A percentile compares a stretch with the other conserved stretches of the same genome.
Evolutionary conservation across 202 grass and related monocot species (phyloP).

Genomic region (Zizania palustris): DNA sequence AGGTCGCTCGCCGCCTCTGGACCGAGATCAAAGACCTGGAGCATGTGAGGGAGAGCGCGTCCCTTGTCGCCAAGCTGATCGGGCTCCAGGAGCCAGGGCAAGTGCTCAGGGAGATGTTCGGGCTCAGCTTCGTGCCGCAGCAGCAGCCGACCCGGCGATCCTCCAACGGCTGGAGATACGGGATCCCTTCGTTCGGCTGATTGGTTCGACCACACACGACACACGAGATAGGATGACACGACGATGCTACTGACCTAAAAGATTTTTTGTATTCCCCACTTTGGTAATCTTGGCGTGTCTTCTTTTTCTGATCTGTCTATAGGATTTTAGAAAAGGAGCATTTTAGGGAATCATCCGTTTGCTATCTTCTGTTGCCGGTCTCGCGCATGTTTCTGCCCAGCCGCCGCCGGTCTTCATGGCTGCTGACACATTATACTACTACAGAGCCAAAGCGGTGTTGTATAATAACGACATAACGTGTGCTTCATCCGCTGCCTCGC

Average conservation of each 20-base stretch:
- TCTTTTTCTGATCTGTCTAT: conserved; percentile 29
- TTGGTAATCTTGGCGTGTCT: background rate
- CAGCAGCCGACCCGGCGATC: conserved; percentile 59
- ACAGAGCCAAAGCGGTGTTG: background rate
- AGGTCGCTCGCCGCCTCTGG: conserved; percentile 75
- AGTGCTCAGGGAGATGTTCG: conserved; percentile 96
- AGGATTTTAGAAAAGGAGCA: conserved; percentile 9
- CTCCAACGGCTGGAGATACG: conserved; percentile 75
- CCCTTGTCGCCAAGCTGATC: conserved; percentile 72
- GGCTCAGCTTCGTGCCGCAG: conserved; percentile 83
- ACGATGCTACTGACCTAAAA: conserved; percentile 42
- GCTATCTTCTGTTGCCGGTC: conserved; percentile 24
- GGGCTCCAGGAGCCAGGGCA: conserved; percentile 79
- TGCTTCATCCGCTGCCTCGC: background rate
- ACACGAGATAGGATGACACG: background rate
- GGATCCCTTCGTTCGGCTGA: conserved; percentile 63
- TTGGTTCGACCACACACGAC: conserved; percentile 15
- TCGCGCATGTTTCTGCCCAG: conserved; percentile 23
- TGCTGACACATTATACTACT: conserved; percentile 25
- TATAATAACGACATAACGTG: too few relatives aligned
- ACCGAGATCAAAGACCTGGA: conserved; percentile 66
- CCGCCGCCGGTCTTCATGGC: conserved; percentile 25
- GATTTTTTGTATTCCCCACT: background rate
- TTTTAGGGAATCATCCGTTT: conserved; percentile 4
- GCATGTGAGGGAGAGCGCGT: conserved; percentile 89